Evolutionary conservation across 1,139 yeast species (phyloP).

Genomic region (Saccharomyces hybrid): DNA sequence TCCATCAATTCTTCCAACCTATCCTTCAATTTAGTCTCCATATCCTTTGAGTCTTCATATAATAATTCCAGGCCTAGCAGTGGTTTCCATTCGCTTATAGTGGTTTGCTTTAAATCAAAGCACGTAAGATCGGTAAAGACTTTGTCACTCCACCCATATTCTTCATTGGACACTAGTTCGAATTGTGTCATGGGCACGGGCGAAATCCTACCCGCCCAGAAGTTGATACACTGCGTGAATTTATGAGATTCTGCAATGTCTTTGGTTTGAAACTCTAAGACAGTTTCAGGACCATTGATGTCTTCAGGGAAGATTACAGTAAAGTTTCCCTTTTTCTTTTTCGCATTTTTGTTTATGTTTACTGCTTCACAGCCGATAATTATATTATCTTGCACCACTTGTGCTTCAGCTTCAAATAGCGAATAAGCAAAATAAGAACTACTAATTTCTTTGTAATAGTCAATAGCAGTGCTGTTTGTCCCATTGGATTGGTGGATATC

Average conservation of each 20-base stretch:
- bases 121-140: constrained; percentile 10
- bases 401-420: constrained; percentile 21
- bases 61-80: constrained; percentile 33
- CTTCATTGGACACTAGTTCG: constrained; percentile 61
- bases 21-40: constrained; percentile 22
- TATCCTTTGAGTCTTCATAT: constrained; percentile 13
- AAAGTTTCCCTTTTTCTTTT: constrained; percentile 28
- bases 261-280: constrained; percentile 40
- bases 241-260: constrained; percentile 62
- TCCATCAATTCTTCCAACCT: constrained; percentile 24
- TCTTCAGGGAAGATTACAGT: constrained; percentile 33
- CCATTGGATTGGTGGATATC: background rate
- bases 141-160: constrained; percentile 67
- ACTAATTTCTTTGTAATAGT: constrained; percentile 24
- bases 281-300: constrained; percentile 25
- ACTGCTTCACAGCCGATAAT: constrained; percentile 12
- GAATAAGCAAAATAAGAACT: constrained; percentile 17
- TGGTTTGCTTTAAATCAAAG: constrained; percentile 5
- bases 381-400: constrained; percentile 24
- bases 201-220: constrained; percentile 83
- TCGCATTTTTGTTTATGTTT: constrained; percentile 10
- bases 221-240: constrained; percentile 71
- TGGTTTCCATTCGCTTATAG: constrained; percentile 37
- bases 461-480: constrained; percentile 30
- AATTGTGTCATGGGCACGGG: constrained; percentile 54